Percentiles rank a stretch among this genome's conserved stretches.
Evolutionary conservation across 768 basidiomycete species (phyloP).

Genomic region (Fistulinella prunicolor): DNA sequence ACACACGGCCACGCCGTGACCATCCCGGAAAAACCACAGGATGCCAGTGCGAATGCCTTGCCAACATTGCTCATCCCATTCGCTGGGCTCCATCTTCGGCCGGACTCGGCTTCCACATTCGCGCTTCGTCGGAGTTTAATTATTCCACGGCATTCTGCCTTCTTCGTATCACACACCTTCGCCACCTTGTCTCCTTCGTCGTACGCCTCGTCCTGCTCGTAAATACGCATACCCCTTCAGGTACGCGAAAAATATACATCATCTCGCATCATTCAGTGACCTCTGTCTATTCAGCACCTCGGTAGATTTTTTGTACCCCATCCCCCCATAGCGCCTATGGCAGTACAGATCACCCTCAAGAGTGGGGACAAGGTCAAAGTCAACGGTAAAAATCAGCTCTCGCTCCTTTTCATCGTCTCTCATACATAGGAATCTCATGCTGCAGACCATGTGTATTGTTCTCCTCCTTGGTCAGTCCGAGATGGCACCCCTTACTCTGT

Average conservation of each 20-base stretch:
- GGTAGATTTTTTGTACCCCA: slow-evolving; percentile 29
- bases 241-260: slow-evolving; percentile 24
- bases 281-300: slow-evolving; percentile 2
- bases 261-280: not conserved
- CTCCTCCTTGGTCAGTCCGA: slow-evolving; percentile 86
- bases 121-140: slow-evolving; percentile 37
- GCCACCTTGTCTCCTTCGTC: slow-evolving; percentile 36
- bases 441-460: slow-evolving; percentile 95
- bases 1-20: not conserved
- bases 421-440: slow-evolving; percentile 32
- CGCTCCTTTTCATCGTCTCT: slow-evolving; percentile 14
- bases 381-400: slow-evolving; percentile 60
- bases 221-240: slow-evolving; percentile 17
- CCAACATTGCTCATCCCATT: not conserved
- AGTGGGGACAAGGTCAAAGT: slow-evolving; percentile 82
- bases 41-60: not conserved
- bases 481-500: slow-evolving; percentile 96
- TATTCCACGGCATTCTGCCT: slow-evolving; percentile 27
- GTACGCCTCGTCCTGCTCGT: slow-evolving; percentile 23
- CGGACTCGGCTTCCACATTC: slow-evolving; percentile 25
- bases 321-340: slow-evolving; percentile 23
- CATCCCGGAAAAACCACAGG: not conserved
- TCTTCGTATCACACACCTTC: slow-evolving; percentile 21
- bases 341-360: slow-evolving; percentile 57
- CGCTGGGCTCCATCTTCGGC: not conserved